Evolutionary conservation across 2,329 filamentous ascomycete genomes (phyloP), one percentile per base, ranked within the genome.

Genomic region (Saccharata proteae): DNA sequence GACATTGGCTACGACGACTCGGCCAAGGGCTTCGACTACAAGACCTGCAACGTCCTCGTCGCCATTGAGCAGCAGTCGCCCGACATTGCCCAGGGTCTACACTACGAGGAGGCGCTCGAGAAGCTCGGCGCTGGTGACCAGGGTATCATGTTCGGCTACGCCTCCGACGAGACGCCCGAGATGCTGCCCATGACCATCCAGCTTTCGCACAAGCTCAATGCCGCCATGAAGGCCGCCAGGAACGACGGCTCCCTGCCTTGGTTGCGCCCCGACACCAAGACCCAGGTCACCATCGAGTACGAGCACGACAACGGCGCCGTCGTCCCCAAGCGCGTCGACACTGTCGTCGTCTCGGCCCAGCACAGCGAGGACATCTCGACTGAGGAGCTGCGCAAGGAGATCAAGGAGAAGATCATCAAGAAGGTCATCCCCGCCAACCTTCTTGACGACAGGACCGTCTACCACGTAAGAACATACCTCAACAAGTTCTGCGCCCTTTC

Each of bases 111-210:
- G 71, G 85, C 84, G 47, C 80, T 98, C 29, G 90, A 98, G 77
- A 79, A 93, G 67, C 79, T 98, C 44, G 90, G 90, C 64, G 90
- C 90, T 42, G 90, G 90, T 80, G 90, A 98, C 67, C 90, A 98
- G 73, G 90, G 90, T 72, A 94, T 98, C 73, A 98, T 98, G 90
- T 98, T 98, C 65, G 90, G 90, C 53, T 98, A 98, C 74, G 90
- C 90, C 62, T 93, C 90, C 53, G 90, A 98, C 55, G 90, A 98
- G 75, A 96, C 90, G 51, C 86, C 88, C 40, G 90, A 98, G 70
- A 75, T 93, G 49, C 82, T 96, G 59, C 90, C 90, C 46, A 71
- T 98, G 54, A 96, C 88, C 52, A 73, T 96, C 48, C 74, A 88
- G 53, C 77, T 96, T 55, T 80, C 90, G 54, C 90, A 98, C 77